Evolutionary conservation across 768 basidiomycete species (phyloP), one percentile per base, ranked within the genome.

Genomic region (Hypholoma sublateritium): DNA sequence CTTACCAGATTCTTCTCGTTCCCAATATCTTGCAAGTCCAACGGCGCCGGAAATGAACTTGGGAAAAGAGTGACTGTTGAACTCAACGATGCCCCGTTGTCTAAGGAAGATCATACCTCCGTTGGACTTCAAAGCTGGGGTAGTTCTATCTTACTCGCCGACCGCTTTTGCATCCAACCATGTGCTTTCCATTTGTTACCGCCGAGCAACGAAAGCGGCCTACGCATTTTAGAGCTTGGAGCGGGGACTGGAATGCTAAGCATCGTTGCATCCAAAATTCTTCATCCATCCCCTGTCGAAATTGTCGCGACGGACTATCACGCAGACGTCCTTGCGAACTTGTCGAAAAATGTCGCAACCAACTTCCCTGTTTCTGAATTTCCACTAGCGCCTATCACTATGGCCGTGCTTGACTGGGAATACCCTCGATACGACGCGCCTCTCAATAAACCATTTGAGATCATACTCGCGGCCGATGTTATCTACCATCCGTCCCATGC

Each of bases 71-170:
- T 87, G 43, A 64, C 68, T 16, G 76, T 88, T 49, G 78, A 86
- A 68, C 74, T 93, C 34, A 88, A 87, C 65, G 90, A 93, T 62
- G 89, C 83, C 1, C 81, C 87, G 1, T 72, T 90, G 39, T 74
- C 81, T 24, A 74, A 70, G 32, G 76, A 80, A 13, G 90, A 92
- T 66, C 87, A 92, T 67, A 91, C 89, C 9, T 85, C 84, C 16
- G 90, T 92, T 32, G 91, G 92, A 0, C 72, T 93, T 43, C 91
- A 93, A 69, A 92, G 88, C 65, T 93, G 92, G 91, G 90, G 84
- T 8, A 87, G 88, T 63, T 82, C 86, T 16, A 88, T 91, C 64
- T 70, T 90, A 35, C 77, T 94, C 46, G 85, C 85, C 1, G 80
- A 87, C 62, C 78, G 80, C 45, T 76, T 93, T 49, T 86, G 84